These are phyloP conservation scores for Erodium maritimum DNA, from an alignment of 345 rosid species.

Conservation along the genomic window DNA sequence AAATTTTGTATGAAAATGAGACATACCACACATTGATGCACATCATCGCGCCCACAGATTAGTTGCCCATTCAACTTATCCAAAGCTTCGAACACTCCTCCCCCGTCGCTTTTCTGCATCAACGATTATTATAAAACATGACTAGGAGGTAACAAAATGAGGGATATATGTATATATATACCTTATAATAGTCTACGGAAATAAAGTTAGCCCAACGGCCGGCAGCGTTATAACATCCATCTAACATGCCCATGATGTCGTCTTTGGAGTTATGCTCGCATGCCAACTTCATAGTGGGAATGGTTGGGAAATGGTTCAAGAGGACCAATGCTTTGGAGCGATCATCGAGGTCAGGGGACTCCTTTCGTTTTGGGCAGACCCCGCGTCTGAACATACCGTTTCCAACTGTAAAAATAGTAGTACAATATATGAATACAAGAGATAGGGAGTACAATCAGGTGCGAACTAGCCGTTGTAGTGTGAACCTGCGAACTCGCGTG, in stretches of 20 bases:
- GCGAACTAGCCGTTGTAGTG: too few relatives aligned
- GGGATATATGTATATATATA: too few relatives aligned
- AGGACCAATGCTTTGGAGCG: conserved; percentile 34
- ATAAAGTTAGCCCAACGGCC: conserved; percentile 51
- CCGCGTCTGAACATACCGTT: conserved; percentile 18
- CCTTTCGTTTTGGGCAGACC: conserved; percentile 30
- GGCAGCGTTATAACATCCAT: conserved; percentile 30
- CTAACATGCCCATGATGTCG: conserved; percentile 17
- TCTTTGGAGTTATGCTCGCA: conserved; percentile 33
- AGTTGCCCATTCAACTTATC: conserved; percentile 46
- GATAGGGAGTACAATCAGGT: too few relatives aligned
- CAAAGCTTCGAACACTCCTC: conserved; percentile 49
- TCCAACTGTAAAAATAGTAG: conserved; percentile 24
- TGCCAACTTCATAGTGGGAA: conserved; percentile 18
- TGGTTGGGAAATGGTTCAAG: conserved; percentile 33
- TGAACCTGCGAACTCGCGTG: too few relatives aligned
- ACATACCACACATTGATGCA: conserved; percentile 23
- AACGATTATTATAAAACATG: neutral
- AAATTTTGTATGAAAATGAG: neutral
- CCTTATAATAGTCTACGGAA: conserved; percentile 50
- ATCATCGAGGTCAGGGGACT: conserved; percentile 32
- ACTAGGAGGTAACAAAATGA: too few relatives aligned
- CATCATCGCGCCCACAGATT: conserved; percentile 36
- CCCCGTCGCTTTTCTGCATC: conserved; percentile 41
- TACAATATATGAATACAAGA: too few relatives aligned